These are phyloP conservation scores for Fonsecaea pedrosoi DNA, from an alignment of 2,329 filamentous ascomycete genomes.

Conservation along the genomic window DNA sequence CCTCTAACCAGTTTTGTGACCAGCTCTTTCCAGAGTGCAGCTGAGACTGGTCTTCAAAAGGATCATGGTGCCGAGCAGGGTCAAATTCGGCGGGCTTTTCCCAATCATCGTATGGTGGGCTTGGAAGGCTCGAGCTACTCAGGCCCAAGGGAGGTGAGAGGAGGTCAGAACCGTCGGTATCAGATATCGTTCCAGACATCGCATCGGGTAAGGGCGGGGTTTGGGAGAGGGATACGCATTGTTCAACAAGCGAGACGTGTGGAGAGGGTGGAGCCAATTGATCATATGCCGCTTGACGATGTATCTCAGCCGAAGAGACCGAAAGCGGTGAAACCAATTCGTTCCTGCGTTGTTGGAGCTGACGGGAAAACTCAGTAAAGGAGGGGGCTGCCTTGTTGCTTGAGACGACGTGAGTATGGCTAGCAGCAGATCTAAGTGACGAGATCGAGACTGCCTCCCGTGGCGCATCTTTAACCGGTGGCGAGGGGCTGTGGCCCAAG, in stretches of 20 bases:
- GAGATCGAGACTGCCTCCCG: conserved; percentile 42
- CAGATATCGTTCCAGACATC: conserved; percentile 35
- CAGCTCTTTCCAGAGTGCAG: conserved; percentile 9
- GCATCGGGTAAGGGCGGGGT: conserved; percentile 34
- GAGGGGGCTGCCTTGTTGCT: conserved; percentile 30
- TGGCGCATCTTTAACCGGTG: conserved; percentile 27
- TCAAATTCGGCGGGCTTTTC: conserved; percentile 16
- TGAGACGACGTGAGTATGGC: conserved; percentile 23
- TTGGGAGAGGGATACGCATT: conserved; percentile 26
- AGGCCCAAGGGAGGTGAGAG: conserved; percentile 32
- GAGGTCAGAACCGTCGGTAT: conserved; percentile 28
- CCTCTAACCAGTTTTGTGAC: conserved; percentile 30
- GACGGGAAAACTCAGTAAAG: conserved; percentile 35
- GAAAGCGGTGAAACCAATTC: conserved; percentile 35
- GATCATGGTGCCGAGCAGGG: conserved; percentile 11
- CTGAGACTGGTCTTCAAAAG: not conserved
- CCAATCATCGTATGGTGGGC: conserved; percentile 27
- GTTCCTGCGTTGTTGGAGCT: conserved; percentile 27
- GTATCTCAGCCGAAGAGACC: conserved; percentile 19
- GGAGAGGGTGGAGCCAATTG: conserved; percentile 31
- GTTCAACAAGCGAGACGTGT: conserved; percentile 33
- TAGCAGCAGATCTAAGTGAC: conserved; percentile 40
- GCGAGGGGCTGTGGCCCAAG: conserved; percentile 45
- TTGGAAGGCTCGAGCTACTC: conserved; percentile 26
- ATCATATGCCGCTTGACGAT: conserved; percentile 32